Base-by-base conservation (phyloP, 345 rosid genomes). In the Rhizophora apiculata region DNA sequence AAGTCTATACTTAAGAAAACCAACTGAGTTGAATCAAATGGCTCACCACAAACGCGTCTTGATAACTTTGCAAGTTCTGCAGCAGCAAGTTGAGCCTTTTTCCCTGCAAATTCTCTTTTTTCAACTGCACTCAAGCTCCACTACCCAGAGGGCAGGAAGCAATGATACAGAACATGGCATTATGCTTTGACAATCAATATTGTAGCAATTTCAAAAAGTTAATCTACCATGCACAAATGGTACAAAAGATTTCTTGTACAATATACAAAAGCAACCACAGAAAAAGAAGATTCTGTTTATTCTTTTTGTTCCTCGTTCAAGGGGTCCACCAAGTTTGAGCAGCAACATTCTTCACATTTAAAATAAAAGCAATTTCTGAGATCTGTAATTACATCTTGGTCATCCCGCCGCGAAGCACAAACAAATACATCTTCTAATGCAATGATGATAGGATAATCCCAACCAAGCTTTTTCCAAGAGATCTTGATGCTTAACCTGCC, bases 1-100 rank as follows among this genome's bases (percentile, higher is more conserved):
- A 22, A 16, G 10, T 20, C 37, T 21, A n/a, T 8, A 24, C 27
- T 51, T 15, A 36, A 36, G 5, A 24, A 46, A 57, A 39, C 26
- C 6, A 43, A 13, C 43, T 6, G 39, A 54, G 62, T 57, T 19
- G 49, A 61, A 11, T 29, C 59, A 68, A 7, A 72, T n/a, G 62
- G 76, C 93, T 82, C 74, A 93, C 97, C 92, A 19, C 82, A 82
- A 46, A 88, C 89, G 4, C 89, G 90, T 53, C 85, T 81, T 36
- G 96, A 91, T 27, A 93, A 72, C 72, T 93, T 91, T 2, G 91
- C 89, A 62, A 93, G 86, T 83, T 91, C 98, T 16, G 97, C 98
- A 10, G 97, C 88, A 29, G 92, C 98, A 72, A 93, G 98, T 79
- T 91, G 87, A 27, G 98, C 97, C 79, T 85, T 87, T 70, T 91